phyloP scores from a whole-genome alignment of 1,284 basidiomycete genomes.

The Naganishia sp. region DNA sequence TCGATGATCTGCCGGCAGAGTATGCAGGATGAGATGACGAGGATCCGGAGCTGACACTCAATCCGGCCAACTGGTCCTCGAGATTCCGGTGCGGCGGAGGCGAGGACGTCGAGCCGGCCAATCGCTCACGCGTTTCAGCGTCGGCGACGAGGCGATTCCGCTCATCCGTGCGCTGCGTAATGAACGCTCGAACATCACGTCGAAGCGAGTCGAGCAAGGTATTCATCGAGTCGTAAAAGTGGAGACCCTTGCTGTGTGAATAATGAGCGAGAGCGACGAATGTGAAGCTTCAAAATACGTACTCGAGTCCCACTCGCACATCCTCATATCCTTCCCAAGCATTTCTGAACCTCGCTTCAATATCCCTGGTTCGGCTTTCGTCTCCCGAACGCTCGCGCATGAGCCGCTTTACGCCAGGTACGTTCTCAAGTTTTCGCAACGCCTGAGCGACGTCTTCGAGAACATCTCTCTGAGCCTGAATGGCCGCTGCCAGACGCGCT shows the following conservation, averaged over 20 bases:
- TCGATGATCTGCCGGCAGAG: conserved; percentile 32
- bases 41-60: background rate
- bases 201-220: conserved; percentile 66
- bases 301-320: conserved; percentile 79
- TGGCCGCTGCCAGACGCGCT: conserved; percentile 71
- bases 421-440: conserved; percentile 71
- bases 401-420: conserved; percentile 68
- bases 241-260: conserved; percentile 69
- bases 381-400: conserved; percentile 77
- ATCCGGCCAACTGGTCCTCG: conserved; percentile 28
- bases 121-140: conserved; percentile 62
- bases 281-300: conserved; percentile 50
- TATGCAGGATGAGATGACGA: conserved; percentile 35
- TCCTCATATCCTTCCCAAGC: conserved; percentile 84
- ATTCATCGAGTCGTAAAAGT: conserved; percentile 83
- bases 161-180: conserved; percentile 68
- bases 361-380: conserved; percentile 73
- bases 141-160: conserved; percentile 68
- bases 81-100: conserved; percentile 42
- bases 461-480: conserved; percentile 69
- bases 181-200: conserved; percentile 65
- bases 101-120: conserved; percentile 38
- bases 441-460: conserved; percentile 69
- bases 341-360: conserved; percentile 67
- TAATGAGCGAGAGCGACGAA: background rate